phyloP scores from a whole-genome alignment of 2,329 filamentous ascomycete species.

The Aurifilum marmelostoma region DNA sequence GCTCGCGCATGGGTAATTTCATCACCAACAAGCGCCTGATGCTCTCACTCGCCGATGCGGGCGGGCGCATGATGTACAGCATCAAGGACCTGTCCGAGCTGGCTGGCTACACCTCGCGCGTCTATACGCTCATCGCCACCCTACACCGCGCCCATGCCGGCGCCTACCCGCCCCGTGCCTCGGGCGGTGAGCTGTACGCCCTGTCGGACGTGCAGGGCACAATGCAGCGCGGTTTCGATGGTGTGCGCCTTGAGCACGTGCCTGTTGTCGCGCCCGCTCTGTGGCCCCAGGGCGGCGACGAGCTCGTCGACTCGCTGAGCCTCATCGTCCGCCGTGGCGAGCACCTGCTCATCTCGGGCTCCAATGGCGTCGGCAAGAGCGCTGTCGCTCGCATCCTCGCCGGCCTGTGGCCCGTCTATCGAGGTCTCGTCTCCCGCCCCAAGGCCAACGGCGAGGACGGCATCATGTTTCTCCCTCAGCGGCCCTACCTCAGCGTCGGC shows the following conservation, averaged over 20 bases:
- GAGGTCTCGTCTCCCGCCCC: slow-evolving; percentile 86
- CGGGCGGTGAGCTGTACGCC: slow-evolving; percentile 82
- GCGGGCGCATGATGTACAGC: slow-evolving; percentile 98
- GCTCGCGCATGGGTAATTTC: slow-evolving; percentile 94
- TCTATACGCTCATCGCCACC: slow-evolving; percentile 94
- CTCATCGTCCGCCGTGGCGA: slow-evolving; percentile 90
- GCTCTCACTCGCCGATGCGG: slow-evolving; percentile 94
- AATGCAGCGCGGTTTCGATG: slow-evolving; percentile 91
- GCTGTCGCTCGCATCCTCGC: slow-evolving; percentile 86
- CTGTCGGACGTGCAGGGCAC: slow-evolving; percentile 92
- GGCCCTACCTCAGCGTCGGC: slow-evolving; percentile 88
- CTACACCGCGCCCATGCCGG: slow-evolving; percentile 91
- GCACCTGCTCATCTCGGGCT: slow-evolving; percentile 90
- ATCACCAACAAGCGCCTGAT: slow-evolving; percentile 99
- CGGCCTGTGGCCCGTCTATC: slow-evolving; percentile 94
- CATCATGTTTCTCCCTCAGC: slow-evolving; percentile 97
- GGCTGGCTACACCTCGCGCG: slow-evolving; percentile 92
- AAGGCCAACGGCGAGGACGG: slow-evolving; percentile 81
- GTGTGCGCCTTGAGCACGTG: slow-evolving; percentile 89
- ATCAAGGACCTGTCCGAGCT: slow-evolving; percentile 97
- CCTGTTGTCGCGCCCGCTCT: slow-evolving; percentile 87
- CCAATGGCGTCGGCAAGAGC: slow-evolving; percentile 93
- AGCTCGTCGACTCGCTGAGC: slow-evolving; percentile 84
- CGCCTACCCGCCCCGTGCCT: slow-evolving; percentile 75
- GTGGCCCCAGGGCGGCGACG: slow-evolving; percentile 88